Evolutionary conservation across 352 stramenopile genomes (phyloP).

Genomic region (Pythium scleroteichum): DNA sequence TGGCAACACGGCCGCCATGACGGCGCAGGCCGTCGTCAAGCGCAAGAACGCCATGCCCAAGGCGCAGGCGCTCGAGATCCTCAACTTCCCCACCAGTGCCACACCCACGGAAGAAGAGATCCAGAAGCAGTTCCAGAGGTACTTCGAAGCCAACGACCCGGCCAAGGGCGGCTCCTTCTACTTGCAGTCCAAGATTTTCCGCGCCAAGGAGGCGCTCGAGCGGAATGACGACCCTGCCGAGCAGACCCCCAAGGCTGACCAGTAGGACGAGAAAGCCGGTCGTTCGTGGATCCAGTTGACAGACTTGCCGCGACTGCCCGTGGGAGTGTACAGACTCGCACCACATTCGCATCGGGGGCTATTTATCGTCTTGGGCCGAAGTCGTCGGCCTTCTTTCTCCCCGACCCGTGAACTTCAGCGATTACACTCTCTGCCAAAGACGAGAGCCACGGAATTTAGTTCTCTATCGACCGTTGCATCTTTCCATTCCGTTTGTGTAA

Average conservation of each 20-base stretch:
- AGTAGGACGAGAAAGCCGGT: slow-evolving; percentile 11
- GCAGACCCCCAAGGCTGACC: slow-evolving; percentile 24
- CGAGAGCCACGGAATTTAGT: background rate
- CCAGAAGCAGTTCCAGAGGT: slow-evolving; percentile 85
- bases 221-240: slow-evolving; percentile 32
- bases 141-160: slow-evolving; percentile 90
- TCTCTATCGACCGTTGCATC: background rate
- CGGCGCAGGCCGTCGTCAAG: slow-evolving; percentile 54
- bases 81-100: slow-evolving; percentile 71
- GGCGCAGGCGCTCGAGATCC: slow-evolving; percentile 77
- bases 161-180: slow-evolving; percentile 92
- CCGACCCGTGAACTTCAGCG: slow-evolving; percentile 21
- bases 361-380: slow-evolving; percentile 32
- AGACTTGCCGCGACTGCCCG: background rate
- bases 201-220: slow-evolving; percentile 88
- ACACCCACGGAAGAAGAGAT: slow-evolving; percentile 60
- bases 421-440: background rate
- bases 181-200: slow-evolving; percentile 92
- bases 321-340: background rate
- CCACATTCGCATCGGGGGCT: slow-evolving; percentile 21
- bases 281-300: background rate
- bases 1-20: slow-evolving; percentile 68
- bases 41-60: slow-evolving; percentile 80
- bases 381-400: slow-evolving; percentile 30
- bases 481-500: background rate